phyloP scores from a whole-genome alignment of 2,329 filamentous ascomycete genomes.

The Colletotrichum incanum region DNA sequence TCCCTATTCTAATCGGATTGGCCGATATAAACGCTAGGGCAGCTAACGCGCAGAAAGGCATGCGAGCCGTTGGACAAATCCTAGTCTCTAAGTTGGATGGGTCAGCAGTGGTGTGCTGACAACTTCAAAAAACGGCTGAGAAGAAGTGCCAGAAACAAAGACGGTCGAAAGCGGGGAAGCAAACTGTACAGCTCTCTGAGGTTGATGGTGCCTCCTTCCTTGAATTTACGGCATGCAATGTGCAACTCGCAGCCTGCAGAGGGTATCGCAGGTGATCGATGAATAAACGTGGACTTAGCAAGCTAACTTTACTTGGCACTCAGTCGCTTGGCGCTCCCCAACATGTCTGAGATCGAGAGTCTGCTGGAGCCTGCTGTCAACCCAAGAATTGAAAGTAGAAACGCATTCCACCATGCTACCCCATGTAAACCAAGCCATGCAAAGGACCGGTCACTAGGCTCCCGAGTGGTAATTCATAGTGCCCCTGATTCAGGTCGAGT shows the following conservation, averaged over 20 bases:
- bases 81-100: background rate
- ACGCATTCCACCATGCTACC: background rate
- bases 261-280: too few species aligned
- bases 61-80: background rate
- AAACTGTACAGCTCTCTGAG: background rate
- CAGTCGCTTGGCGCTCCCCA: background rate
- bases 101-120: background rate
- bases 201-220: constrained; percentile 8
- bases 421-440: background rate
- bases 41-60: constrained; percentile 11
- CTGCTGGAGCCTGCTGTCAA: background rate
- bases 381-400: background rate
- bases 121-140: background rate
- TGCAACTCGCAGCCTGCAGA: constrained; percentile 10
- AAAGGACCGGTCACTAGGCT: background rate
- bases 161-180: background rate
- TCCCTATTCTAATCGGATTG: constrained; percentile 11
- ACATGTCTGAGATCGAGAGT: background rate
- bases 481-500: background rate
- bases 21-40: constrained; percentile 19
- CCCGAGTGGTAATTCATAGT: background rate
- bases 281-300: background rate
- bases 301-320: background rate
- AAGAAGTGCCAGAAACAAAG: background rate
- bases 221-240: constrained; percentile 1